Evolutionary conservation across 2,329 filamentous ascomycete species (phyloP), one percentile per base, ranked within the genome.

Genomic region (Amphichorda felina): DNA sequence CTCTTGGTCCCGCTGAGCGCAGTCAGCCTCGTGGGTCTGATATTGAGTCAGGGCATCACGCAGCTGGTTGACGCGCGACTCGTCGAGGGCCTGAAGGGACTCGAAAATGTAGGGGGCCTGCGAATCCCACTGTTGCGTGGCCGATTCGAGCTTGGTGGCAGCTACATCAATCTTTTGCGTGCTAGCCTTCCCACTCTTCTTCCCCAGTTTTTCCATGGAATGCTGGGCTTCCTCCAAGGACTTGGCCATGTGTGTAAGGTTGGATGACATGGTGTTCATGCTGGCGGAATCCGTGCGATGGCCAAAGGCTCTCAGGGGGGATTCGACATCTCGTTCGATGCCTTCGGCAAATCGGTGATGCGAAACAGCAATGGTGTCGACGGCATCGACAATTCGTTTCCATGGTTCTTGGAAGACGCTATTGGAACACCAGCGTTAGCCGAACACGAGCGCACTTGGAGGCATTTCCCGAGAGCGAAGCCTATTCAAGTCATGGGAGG

Each of bases 51-150:
- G 70, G 28, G 84, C 74, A 57, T 96, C 89, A 41, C 89, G 82
- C 40, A 98, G 68, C 50, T 93, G 82, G 56, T 95, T 94, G 45
- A 93, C 66, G 38, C 91, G 77, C 47, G 75, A 79, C 62, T 98
- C 91, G 52, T 98, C 91, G 22, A 93, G 66, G 5, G 84, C 81
- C 55, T 98, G 91, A 18, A 98, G 72, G 41, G 80, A 82, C 59
- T 98, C 91, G 51, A 94, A 95, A 41, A 95, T 82, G 57, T 85
- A 96, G 1, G 91, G 91, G 11, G 91, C 86, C 56, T 94, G 87
- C 1, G 86, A 87, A 38, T 94, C 80, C 91, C 91, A 98, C 53
- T 94, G 82, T 44, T 80, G 72, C 30, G 70, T 75, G n/a, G 86
- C 81, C 40, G 76, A 76, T 43, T 94, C 83, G 30, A 93, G 73